Conservation (phyloP, 306 rosid species). For the Inga laurina region DNA sequence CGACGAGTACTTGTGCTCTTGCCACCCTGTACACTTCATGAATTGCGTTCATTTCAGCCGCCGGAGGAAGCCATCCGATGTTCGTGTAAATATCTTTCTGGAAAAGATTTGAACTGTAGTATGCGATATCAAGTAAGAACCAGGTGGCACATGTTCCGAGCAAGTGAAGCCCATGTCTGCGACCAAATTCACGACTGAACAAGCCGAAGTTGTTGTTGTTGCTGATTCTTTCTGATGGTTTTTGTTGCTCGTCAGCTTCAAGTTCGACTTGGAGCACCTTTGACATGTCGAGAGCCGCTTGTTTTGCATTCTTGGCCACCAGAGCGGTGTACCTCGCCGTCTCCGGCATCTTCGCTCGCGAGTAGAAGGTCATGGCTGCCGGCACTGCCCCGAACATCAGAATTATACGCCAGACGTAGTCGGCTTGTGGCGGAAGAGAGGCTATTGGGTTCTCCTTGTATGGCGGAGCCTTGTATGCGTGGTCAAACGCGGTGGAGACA, state of each 20-base stretch:
- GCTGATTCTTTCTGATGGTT: not conserved
- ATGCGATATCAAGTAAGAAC: slow-evolving; percentile 54
- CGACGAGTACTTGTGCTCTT: slow-evolving; percentile 50
- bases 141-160: slow-evolving; percentile 43
- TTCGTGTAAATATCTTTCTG: slow-evolving; percentile 53
- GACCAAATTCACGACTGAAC: slow-evolving; percentile 24
- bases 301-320: slow-evolving; percentile 40
- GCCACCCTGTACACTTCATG: slow-evolving; percentile 49
- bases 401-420: slow-evolving; percentile 51
- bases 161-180: slow-evolving; percentile 41
- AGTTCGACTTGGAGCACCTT: slow-evolving; percentile 35
- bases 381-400: slow-evolving; percentile 52
- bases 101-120: slow-evolving; percentile 46
- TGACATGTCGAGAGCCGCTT: slow-evolving; percentile 49
- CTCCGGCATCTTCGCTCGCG: slow-evolving; percentile 45
- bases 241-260: not conserved
- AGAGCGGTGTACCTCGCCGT: slow-evolving; percentile 49
- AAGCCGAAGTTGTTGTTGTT: slow-evolving; percentile 31
- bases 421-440: slow-evolving; percentile 32
- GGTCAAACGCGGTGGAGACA: slow-evolving; percentile 14
- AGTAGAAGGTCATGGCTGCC: slow-evolving; percentile 34
- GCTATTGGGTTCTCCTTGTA: not conserved
- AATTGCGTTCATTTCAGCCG: slow-evolving; percentile 42
- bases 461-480: not conserved
- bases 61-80: slow-evolving; percentile 47